Conservation (phyloP, 345 rosid genomes). For the Brassica napus region Da-Ae NC_063441.1:22401001-22401500, state of each 20-base stretch:
- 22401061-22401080: conserved; percentile 72
- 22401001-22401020: conserved; percentile 30
- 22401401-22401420: not conserved
- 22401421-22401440: not conserved
- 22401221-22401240: not conserved
- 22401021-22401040: conserved; percentile 28
- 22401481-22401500: conserved; percentile 22
- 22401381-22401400: not conserved
- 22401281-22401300: no score
- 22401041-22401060: conserved; percentile 56
- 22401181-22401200: not conserved
- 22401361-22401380: not conserved
- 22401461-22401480: conserved; percentile 3
- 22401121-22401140: conserved; percentile 29
- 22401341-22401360: not conserved
- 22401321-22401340: not conserved
- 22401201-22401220: not conserved
- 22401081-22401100: conserved; percentile 52
- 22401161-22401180: not conserved
- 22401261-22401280: conserved; percentile 2
- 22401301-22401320: not conserved
- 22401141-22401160: not conserved
- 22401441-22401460: not conserved
- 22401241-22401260: conserved; percentile 1
- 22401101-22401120: conserved; percentile 34